These are phyloP conservation scores for Pseudozyma tsukubaensis DNA, from an alignment of 1,284 basidiomycete species.

Conservation along the genomic window DNA sequence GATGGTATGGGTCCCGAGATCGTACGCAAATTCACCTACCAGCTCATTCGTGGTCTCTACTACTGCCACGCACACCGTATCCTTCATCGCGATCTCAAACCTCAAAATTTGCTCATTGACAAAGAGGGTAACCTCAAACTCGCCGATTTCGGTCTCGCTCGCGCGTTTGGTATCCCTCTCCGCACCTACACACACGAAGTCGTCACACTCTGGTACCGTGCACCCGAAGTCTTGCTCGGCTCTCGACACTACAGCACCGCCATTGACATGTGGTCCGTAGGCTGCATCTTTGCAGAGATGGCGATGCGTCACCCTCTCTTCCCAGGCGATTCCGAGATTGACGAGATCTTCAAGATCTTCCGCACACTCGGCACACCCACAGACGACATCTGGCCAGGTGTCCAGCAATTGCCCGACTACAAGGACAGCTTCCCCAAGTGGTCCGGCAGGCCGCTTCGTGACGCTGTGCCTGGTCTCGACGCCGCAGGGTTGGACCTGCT, in stretches of 20 bases:
- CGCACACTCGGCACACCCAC: slow-evolving; percentile 82
- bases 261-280: slow-evolving; percentile 99
- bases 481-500: slow-evolving; percentile 62
- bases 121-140: slow-evolving; percentile 73
- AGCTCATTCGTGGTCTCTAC: slow-evolving; percentile 85
- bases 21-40: slow-evolving; percentile 91
- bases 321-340: slow-evolving; percentile 98
- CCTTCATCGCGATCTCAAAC: slow-evolving; percentile 95
- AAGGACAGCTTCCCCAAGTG: slow-evolving; percentile 97
- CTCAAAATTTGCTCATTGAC: slow-evolving; percentile 96
- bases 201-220: slow-evolving; percentile 97
- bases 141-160: slow-evolving; percentile 94
- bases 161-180: slow-evolving; percentile 97
- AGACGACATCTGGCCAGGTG: slow-evolving; percentile 91
- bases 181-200: slow-evolving; percentile 97
- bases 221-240: slow-evolving; percentile 94
- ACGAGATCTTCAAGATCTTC: slow-evolving; percentile 99
- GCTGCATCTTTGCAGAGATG: slow-evolving; percentile 91
- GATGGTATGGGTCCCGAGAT: slow-evolving; percentile 78
- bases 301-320: slow-evolving; percentile 90
- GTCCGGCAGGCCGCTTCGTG: slow-evolving; percentile 76
- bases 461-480: slow-evolving; percentile 67
- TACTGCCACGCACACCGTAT: slow-evolving; percentile 97
- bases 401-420: slow-evolving; percentile 90
- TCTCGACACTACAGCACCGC: slow-evolving; percentile 93